Percentiles rank a stretch among this genome's conserved stretches.
Conservation (phyloP, 2,329 filamentous ascomycete genomes). For the Fusarium devonianum region DNA sequence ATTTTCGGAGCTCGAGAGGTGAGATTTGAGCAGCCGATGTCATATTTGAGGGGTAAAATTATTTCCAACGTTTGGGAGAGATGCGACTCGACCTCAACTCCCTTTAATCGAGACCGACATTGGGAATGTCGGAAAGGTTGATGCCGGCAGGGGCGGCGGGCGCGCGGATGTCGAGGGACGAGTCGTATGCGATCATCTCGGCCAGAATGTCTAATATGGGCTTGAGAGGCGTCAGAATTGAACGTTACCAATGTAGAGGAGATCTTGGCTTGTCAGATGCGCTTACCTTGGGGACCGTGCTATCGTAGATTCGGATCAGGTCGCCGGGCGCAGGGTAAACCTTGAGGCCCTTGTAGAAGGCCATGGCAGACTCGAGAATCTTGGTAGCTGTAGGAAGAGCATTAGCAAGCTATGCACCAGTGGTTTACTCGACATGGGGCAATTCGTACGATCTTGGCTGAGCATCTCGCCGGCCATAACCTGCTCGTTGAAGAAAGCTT, state of each 20-base stretch:
- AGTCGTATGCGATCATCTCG: slow-evolving; percentile 96
- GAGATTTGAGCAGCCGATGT: slow-evolving; percentile 19
- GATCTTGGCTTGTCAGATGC: neutral
- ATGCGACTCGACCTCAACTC: slow-evolving; percentile 23
- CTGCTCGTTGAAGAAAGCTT: slow-evolving; percentile 96
- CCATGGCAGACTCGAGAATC: slow-evolving; percentile 83
- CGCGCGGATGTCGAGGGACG: slow-evolving; percentile 68
- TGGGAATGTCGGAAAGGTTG: slow-evolving; percentile 58
- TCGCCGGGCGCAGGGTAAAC: slow-evolving; percentile 95
- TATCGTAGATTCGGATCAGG: slow-evolving; percentile 96
- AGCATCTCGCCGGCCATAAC: slow-evolving; percentile 87
- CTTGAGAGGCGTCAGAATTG: slow-evolving; percentile 53
- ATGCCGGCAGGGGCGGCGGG: slow-evolving; percentile 47
- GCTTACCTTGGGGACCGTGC: slow-evolving; percentile 93
- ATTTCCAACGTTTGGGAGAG: slow-evolving; percentile 35
- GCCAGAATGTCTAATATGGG: slow-evolving; percentile 94
- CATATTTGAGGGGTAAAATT: slow-evolving; percentile 23
- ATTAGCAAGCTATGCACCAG: slow-evolving; percentile 21
- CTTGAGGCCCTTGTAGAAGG: slow-evolving; percentile 98
- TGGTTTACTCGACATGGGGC: neutral
- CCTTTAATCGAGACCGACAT: slow-evolving; percentile 62
- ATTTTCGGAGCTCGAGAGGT: slow-evolving; percentile 23
- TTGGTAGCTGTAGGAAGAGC: slow-evolving; percentile 61
- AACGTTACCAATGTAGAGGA: neutral
- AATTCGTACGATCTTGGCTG: slow-evolving; percentile 76